Conservation (phyloP, 805 yeast genomes). For the Naumovozyma castellii region DNA sequence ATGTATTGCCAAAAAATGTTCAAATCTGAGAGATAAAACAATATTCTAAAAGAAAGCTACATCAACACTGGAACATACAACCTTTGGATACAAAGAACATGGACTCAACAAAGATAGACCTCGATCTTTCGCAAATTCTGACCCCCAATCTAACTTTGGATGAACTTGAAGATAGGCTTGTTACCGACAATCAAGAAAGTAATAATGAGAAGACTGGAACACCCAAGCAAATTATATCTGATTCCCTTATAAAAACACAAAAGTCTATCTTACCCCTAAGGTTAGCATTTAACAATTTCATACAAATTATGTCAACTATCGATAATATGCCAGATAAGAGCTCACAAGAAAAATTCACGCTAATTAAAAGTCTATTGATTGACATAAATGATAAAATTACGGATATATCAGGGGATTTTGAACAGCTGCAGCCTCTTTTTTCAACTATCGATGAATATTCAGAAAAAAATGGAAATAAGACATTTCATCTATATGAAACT, state of each 20-base stretch:
- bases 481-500: constrained; percentile 16
- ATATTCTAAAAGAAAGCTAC: too few species aligned
- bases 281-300: constrained; percentile 17
- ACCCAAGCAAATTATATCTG: constrained; percentile 7
- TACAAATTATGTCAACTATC: constrained; percentile 15
- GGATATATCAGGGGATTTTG: constrained; percentile 14
- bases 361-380: constrained; percentile 13
- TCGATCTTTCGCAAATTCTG: constrained; percentile 1
- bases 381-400: constrained; percentile 15
- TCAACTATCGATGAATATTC: constrained; percentile 16
- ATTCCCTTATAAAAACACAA: constrained; percentile 4
- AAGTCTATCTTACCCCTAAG: constrained; percentile 6
- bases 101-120: neutral
- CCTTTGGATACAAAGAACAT: neutral
- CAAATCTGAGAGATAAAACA: too few species aligned
- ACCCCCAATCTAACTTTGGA: constrained; percentile 9
- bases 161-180: constrained; percentile 11
- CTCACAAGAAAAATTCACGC: constrained; percentile 13
- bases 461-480: constrained; percentile 10
- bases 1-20: too few species aligned
- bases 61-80: neutral
- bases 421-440: constrained; percentile 18
- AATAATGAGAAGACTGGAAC: neutral
- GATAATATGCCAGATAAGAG: constrained; percentile 6
- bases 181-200: constrained; percentile 1